Conservation (phyloP, 2,329 filamentous ascomycete species). For the Chaetomium olivaceum region DNA sequence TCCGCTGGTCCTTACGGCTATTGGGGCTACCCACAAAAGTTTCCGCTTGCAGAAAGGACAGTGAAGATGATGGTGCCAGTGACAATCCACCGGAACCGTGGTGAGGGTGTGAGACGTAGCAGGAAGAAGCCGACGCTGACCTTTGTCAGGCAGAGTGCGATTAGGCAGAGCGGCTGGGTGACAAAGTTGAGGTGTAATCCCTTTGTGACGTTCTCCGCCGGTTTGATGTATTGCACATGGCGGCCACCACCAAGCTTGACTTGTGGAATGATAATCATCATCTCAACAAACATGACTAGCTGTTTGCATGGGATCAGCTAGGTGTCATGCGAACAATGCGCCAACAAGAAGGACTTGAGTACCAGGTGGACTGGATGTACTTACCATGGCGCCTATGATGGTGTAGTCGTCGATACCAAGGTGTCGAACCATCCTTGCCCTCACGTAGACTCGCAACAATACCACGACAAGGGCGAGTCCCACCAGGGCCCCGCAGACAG, state of each 20-base stretch:
- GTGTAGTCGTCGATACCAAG: slow-evolving; percentile 36
- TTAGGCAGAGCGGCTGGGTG: slow-evolving; percentile 36
- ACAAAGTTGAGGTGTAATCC: slow-evolving; percentile 38
- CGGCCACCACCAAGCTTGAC: slow-evolving; percentile 35
- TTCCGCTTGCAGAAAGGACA: slow-evolving; percentile 31
- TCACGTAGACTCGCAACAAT: slow-evolving; percentile 34
- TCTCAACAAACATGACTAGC: slow-evolving; percentile 33
- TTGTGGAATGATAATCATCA: slow-evolving; percentile 36
- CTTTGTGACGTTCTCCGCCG: slow-evolving; percentile 28
- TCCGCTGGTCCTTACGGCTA: no score
- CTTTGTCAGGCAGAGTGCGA: slow-evolving; percentile 35
- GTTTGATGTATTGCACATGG: slow-evolving; percentile 35
- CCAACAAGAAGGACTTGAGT: no score
- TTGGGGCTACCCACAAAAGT: slow-evolving; percentile 27
- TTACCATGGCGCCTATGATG: slow-evolving; percentile 36
- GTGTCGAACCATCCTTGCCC: slow-evolving; percentile 31
- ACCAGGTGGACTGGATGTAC: neutral
- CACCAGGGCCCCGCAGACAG: slow-evolving; percentile 34
- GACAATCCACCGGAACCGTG: slow-evolving; percentile 29
- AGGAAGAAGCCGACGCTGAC: slow-evolving; percentile 38
- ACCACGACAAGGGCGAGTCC: slow-evolving; percentile 34
- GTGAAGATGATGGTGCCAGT: slow-evolving; percentile 34
- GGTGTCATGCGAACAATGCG: neutral
- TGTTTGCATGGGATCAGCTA: slow-evolving; percentile 10
- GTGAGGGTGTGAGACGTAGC: slow-evolving; percentile 32